Percentiles rank a stretch among this genome's conserved stretches.
Evolutionary conservation across 2,329 filamentous ascomycete genomes (phyloP).

Genomic region (Pseudogymnoascus pannorum): DNA sequence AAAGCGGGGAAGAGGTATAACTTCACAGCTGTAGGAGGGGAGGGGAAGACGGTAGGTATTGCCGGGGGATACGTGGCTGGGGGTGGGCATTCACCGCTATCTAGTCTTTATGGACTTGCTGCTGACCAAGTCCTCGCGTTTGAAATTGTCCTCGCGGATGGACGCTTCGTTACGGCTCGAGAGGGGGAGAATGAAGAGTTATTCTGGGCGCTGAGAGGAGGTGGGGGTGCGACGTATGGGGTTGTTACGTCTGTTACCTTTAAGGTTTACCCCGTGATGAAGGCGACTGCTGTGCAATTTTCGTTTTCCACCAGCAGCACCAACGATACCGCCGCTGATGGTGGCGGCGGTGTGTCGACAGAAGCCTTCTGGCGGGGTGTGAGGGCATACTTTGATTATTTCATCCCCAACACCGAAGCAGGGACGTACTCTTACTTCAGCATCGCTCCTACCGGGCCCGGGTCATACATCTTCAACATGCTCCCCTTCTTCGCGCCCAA

Average conservation of each 20-base stretch:
- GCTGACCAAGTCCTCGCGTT: slow-evolving; percentile 53
- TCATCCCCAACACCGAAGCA: slow-evolving; percentile 32
- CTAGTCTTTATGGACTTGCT: slow-evolving; percentile 46
- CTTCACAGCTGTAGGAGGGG: slow-evolving; percentile 45
- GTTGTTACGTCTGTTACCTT: slow-evolving; percentile 52
- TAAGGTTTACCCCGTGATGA: slow-evolving; percentile 38
- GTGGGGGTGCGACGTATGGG: slow-evolving; percentile 52
- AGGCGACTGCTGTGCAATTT: slow-evolving; percentile 34
- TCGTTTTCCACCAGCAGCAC: slow-evolving; percentile 40
- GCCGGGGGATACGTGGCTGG: slow-evolving; percentile 53
- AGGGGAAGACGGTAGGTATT: slow-evolving; percentile 45
- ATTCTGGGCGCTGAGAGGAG: slow-evolving; percentile 54
- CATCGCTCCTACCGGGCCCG: slow-evolving; percentile 28
- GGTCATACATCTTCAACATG: slow-evolving; percentile 29
- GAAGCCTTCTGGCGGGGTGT: slow-evolving; percentile 44
- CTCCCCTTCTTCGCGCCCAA: slow-evolving; percentile 26
- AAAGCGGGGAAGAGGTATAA: slow-evolving; percentile 35
- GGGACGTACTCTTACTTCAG: slow-evolving; percentile 27
- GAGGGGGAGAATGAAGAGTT: slow-evolving; percentile 45
- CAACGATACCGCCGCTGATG: too few species aligned
- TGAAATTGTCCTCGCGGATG: slow-evolving; percentile 44
- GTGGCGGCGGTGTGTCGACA: slow-evolving; percentile 23
- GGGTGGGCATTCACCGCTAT: slow-evolving; percentile 49
- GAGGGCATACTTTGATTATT: slow-evolving; percentile 42
- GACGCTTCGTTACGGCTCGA: slow-evolving; percentile 41